These are phyloP conservation scores for Pseudocercospora pini-densiflorae DNA, from an alignment of 2,329 filamentous ascomycete species.

Conservation along the genomic window DNA sequence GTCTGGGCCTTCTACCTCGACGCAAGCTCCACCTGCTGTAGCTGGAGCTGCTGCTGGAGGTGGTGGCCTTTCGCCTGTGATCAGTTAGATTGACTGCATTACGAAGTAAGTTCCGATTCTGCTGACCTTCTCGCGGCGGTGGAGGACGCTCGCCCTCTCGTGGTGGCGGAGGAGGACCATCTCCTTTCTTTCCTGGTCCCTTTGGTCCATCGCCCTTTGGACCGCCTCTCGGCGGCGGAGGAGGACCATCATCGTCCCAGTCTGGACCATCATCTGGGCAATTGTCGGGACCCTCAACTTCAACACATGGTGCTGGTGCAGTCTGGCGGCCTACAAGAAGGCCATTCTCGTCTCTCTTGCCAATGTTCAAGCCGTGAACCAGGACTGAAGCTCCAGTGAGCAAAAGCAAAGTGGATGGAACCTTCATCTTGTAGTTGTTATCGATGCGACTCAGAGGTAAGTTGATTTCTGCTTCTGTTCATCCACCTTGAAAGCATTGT, in stretches of 20 bases:
- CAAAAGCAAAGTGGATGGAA: slow-evolving; percentile 14
- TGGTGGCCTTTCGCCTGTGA: not conserved
- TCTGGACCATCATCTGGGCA: slow-evolving; percentile 1
- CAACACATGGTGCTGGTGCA: not conserved
- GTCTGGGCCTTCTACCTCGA: slow-evolving; percentile 4
- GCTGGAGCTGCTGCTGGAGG: not conserved
- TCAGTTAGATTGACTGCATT: no score
- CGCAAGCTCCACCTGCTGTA: not conserved
- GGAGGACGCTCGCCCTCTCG: no score
- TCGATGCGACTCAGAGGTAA: not conserved
- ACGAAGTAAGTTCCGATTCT: no score
- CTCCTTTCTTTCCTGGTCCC: no score
- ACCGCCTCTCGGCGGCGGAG: no score
- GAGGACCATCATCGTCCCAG: not conserved
- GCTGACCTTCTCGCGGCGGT: no score
- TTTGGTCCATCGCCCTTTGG: not conserved
- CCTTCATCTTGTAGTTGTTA: slow-evolving; percentile 12
- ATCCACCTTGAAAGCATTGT: not conserved
- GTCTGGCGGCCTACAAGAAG: slow-evolving; percentile 6
- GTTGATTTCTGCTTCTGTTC: not conserved
- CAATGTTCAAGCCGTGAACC: slow-evolving; percentile 14
- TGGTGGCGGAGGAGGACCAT: no score
- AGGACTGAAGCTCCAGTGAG: slow-evolving; percentile 16
- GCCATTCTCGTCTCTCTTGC: slow-evolving; percentile 5
- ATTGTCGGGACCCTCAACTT: not conserved